A percentile compares a stretch with the other conserved stretches of the same genome.
Conservation (phyloP, 345 rosid genomes). For the Xanthoceras sorbifolium region DNA sequence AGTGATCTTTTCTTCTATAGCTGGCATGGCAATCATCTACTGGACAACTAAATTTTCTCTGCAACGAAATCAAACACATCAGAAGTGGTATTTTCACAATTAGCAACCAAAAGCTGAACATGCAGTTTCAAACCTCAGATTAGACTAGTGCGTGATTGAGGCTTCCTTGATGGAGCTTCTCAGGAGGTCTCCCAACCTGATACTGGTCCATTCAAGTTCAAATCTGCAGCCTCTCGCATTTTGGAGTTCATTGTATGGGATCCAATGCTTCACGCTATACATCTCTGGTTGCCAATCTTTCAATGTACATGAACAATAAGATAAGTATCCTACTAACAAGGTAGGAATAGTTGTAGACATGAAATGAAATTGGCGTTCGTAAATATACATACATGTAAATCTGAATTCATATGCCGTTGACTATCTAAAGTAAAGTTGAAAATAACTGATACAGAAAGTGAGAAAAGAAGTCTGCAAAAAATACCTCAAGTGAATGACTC, state of each 20-base stretch:
- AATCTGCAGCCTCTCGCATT: conserved; percentile 80
- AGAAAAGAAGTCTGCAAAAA: too few relatives aligned
- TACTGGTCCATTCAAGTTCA: conserved; percentile 80
- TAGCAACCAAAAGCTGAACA: not conserved
- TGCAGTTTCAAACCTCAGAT: conserved; percentile 43
- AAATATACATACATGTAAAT: not conserved
- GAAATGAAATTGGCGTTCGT: not conserved
- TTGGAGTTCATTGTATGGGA: conserved; percentile 97
- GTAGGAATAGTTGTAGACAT: not conserved
- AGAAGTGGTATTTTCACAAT: not conserved
- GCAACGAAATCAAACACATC: conserved; percentile 2
- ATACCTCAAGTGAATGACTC: conserved; percentile 80
- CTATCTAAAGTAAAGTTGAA: too few relatives aligned
- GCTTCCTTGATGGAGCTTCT: conserved; percentile 95
- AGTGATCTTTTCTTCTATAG: conserved; percentile 89
- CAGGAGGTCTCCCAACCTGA: conserved; percentile 99
- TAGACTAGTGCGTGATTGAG: conserved; percentile 67
- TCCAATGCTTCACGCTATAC: conserved; percentile 96
- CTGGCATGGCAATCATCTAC: conserved; percentile 67
- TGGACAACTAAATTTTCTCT: conserved; percentile 75
- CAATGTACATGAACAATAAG: not conserved
- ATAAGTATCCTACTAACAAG: not conserved
- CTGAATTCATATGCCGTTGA: too few relatives aligned
- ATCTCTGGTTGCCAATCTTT: conserved; percentile 4
- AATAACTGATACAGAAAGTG: too few relatives aligned